Evolutionary conservation across 2,329 filamentous ascomycete species (phyloP), one percentile per base, ranked within the genome.

Genomic region (Botrytis sinoallii): DNA sequence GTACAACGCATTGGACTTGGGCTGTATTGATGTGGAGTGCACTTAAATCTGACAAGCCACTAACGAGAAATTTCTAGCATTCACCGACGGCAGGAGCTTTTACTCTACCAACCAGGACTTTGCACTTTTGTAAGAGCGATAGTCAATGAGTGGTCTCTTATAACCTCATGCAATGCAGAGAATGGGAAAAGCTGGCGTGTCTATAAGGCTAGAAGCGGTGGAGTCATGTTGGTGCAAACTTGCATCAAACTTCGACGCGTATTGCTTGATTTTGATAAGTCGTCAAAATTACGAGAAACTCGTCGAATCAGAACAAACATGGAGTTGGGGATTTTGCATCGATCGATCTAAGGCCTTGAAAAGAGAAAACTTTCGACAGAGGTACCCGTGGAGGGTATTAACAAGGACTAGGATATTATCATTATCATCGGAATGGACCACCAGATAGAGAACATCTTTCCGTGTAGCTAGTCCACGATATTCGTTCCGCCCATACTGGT

Each of bases 121-220:
- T 72, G 22, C n/a, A 18, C 22, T 32, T 55, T 67, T 18, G 52
- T 20, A 55, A 48, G 46, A 68, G 48, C 59, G 44, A 66, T 20
- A 59, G 9, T 59, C 66, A 38, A 69, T 9, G 48, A 32, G 48
- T 69, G 48, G n/a, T 52, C 22, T 57, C 38, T 57, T 42, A 69
- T 57, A 69, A 38, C 48, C 48, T 69, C 66, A 68, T 67, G 75
- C 74, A 77, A 79, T 77, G 77, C 77, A 79, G 76, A 75, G 77
- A 73, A 76, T 59, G 42, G 65, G 72, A 72, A 59, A 67, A 46
- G 46, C 38, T 66, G 61, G 77, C 74, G 74, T 76, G 44, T 74
- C 48, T 65, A 40, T 70, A 74, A 73, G 74, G 74, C 73, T 77
- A 76, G 75, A 75, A 74, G 76, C 75, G 77, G 77, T 74, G 74